These are phyloP conservation scores for Pythium apleroticum DNA, from an alignment of 352 stramenopile genomes.

Conservation along the genomic window DNA sequence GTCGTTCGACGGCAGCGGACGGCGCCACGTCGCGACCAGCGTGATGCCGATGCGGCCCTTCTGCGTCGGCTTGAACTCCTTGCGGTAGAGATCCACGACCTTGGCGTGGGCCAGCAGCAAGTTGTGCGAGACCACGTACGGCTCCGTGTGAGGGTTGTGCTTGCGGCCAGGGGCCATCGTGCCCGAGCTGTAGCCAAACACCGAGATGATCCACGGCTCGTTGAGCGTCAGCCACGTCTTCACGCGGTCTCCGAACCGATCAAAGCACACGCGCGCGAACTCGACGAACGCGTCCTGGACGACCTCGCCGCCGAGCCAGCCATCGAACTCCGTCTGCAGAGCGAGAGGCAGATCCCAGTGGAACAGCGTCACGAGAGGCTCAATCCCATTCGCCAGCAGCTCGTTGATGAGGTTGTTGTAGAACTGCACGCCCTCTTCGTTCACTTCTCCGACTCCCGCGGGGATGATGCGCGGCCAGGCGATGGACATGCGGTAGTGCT, in stretches of 20 bases:
- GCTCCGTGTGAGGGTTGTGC: slow-evolving; percentile 26
- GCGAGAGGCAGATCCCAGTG: slow-evolving; percentile 94
- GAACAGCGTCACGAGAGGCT: slow-evolving; percentile 92
- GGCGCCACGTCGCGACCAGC: slow-evolving; percentile 88
- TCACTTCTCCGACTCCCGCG: slow-evolving; percentile 44
- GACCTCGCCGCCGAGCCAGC: slow-evolving; percentile 55
- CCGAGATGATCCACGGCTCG: slow-evolving; percentile 79
- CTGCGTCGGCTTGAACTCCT: slow-evolving; percentile 33
- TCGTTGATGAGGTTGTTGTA: slow-evolving; percentile 91
- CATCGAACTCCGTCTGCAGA: slow-evolving; percentile 60
- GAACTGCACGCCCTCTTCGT: slow-evolving; percentile 84
- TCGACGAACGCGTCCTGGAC: slow-evolving; percentile 62
- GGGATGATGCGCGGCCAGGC: slow-evolving; percentile 89
- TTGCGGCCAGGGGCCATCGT: slow-evolving; percentile 70
- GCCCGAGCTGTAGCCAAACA: slow-evolving; percentile 51
- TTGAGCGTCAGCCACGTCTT: slow-evolving; percentile 95
- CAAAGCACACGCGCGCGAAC: slow-evolving; percentile 85
- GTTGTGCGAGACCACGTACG: slow-evolving; percentile 74
- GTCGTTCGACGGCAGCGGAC: slow-evolving; percentile 54
- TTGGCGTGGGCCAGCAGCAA: slow-evolving; percentile 85
- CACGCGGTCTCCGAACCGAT: slow-evolving; percentile 89
- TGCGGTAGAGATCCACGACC: slow-evolving; percentile 78
- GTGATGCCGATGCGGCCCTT: slow-evolving; percentile 90
- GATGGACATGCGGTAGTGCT: slow-evolving; percentile 93
- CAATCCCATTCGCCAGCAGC: slow-evolving; percentile 67